Evolutionary conservation across 352 stramenopile genomes (phyloP).

Genomic region (Peronospora belbahrii): DNA sequence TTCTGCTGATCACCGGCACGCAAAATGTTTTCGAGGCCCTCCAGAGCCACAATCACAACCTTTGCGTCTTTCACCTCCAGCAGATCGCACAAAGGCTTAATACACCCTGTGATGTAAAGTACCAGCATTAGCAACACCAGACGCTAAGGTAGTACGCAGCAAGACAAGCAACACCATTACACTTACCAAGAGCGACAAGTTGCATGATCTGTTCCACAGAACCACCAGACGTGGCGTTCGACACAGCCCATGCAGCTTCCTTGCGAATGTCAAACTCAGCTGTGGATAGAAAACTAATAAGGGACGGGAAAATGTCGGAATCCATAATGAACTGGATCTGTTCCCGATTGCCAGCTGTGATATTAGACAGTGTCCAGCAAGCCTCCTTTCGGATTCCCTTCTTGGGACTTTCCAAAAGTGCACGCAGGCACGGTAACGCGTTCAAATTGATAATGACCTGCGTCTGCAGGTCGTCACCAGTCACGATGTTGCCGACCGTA

Average conservation of each 20-base stretch:
- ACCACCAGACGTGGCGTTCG: slow-evolving; percentile 94
- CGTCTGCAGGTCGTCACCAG: slow-evolving; percentile 98
- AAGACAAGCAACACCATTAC: not conserved
- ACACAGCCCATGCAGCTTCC: slow-evolving; percentile 98
- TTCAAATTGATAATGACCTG: slow-evolving; percentile 98
- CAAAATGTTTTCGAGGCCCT: slow-evolving; percentile 99
- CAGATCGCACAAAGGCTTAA: slow-evolving; percentile 95
- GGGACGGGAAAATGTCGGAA: slow-evolving; percentile 93
- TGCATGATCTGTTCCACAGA: slow-evolving; percentile 95
- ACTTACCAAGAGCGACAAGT: slow-evolving; percentile 89
- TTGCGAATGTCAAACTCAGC: slow-evolving; percentile 98
- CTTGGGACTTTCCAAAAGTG: slow-evolving; percentile 92
- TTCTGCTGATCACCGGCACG: slow-evolving; percentile 81
- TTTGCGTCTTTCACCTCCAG: slow-evolving; percentile 95
- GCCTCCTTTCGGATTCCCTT: slow-evolving; percentile 99
- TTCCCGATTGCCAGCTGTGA: slow-evolving; percentile 97
- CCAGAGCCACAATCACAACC: slow-evolving; percentile 97
- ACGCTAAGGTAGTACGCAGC: not conserved
- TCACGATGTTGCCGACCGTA: slow-evolving; percentile 98
- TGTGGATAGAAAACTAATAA: slow-evolving; percentile 94
- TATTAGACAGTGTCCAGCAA: slow-evolving; percentile 99
- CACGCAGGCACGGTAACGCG: slow-evolving; percentile 93
- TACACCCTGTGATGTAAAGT: slow-evolving; percentile 69
- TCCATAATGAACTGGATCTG: slow-evolving; percentile 99
- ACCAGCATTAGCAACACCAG: slow-evolving; percentile 1